Conservation (phyloP, 306 rosid genomes). For the Spatholobus suberectus region DNA sequence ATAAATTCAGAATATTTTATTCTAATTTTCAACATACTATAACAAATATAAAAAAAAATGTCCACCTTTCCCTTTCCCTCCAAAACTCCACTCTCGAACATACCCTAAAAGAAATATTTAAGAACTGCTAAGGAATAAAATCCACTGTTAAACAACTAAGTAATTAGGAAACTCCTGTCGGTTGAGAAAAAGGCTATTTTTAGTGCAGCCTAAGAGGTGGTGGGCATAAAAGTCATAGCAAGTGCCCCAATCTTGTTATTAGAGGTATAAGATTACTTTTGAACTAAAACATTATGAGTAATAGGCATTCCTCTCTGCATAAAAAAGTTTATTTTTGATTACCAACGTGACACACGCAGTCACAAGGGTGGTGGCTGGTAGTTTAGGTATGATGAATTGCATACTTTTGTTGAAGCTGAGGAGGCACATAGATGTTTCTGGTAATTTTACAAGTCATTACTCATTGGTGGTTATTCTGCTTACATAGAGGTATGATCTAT, state of each 20-base stretch:
- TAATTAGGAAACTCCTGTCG: too few species aligned
- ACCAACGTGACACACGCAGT: neutral
- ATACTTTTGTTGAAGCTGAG: constrained; percentile 2
- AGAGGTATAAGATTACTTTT: constrained; percentile 2
- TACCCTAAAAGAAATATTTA: neutral
- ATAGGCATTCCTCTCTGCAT: neutral
- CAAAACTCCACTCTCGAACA: neutral
- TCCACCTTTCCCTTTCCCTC: neutral
- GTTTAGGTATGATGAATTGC: neutral
- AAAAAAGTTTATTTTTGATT: neutral
- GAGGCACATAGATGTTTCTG: neutral
- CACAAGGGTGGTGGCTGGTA: neutral
- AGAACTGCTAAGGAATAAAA: neutral
- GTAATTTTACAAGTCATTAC: neutral
- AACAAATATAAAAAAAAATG: too few species aligned
- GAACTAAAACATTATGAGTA: neutral
- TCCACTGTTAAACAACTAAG: neutral
- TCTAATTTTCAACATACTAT: too few species aligned
- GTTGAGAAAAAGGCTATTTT: neutral
- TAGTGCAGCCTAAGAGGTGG: neutral
- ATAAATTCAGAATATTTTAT: too few species aligned
- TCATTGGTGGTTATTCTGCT: neutral
- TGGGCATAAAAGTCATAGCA: neutral
- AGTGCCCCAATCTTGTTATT: neutral
- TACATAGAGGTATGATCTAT: neutral